Evolutionary conservation across 2,329 filamentous ascomycete species (phyloP).

Genomic region (Aspergillus fijiensis): DNA sequence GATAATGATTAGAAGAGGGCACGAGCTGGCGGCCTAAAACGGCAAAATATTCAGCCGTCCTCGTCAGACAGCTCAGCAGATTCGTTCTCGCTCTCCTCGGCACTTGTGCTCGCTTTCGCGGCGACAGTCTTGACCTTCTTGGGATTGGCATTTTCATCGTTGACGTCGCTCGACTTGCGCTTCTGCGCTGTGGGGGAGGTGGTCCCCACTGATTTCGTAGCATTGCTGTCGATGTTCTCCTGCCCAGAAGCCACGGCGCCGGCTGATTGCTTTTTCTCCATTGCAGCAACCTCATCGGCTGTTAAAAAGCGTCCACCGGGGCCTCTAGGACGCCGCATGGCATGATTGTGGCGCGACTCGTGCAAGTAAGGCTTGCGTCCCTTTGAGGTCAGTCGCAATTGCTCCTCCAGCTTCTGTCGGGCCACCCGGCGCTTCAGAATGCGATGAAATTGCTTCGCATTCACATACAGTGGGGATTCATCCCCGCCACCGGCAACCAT

Average conservation of each 20-base stretch:
- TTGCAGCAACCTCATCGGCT: slow-evolving; percentile 88
- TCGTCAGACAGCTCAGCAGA: slow-evolving; percentile 49
- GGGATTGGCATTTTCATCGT: slow-evolving; percentile 43
- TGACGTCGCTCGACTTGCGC: slow-evolving; percentile 51
- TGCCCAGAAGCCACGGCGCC: slow-evolving; percentile 34
- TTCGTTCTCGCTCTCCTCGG: slow-evolving; percentile 55
- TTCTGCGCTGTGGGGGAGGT: slow-evolving; percentile 45
- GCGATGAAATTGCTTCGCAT: slow-evolving; percentile 97
- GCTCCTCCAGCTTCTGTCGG: slow-evolving; percentile 89
- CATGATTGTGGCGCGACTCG: slow-evolving; percentile 96
- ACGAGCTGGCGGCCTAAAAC: slow-evolving; percentile 2
- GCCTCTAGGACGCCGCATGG: slow-evolving; percentile 90
- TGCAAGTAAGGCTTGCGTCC: slow-evolving; percentile 95
- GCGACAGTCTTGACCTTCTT: slow-evolving; percentile 54
- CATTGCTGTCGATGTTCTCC: slow-evolving; percentile 31
- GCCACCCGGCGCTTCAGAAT: slow-evolving; percentile 93
- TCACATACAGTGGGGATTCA: slow-evolving; percentile 94
- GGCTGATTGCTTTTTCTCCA: slow-evolving; percentile 65
- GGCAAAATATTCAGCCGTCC: slow-evolving; percentile 41
- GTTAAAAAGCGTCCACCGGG: slow-evolving; percentile 95
- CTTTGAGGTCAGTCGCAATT: slow-evolving; percentile 86
- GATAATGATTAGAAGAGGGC: slow-evolving; percentile 29
- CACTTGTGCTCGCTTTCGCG: slow-evolving; percentile 46
- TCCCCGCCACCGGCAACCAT: slow-evolving; percentile 71
- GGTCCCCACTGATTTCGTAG: slow-evolving; percentile 32